Evolutionary conservation across 192 early-diverging fungal genomes (phyloP), one percentile per base, ranked within the genome.

Genomic region (Gonapodya sp.): DNA sequence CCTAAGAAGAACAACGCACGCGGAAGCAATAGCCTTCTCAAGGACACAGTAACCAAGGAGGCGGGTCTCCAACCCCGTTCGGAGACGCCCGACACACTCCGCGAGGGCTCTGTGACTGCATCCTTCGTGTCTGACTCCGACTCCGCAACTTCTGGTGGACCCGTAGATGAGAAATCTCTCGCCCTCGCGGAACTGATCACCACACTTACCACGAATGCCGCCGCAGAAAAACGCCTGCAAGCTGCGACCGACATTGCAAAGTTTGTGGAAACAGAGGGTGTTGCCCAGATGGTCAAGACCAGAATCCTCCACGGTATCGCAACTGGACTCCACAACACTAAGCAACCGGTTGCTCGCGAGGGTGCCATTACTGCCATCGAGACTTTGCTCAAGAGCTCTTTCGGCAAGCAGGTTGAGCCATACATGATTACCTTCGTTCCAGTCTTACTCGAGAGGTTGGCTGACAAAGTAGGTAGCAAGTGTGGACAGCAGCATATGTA

Each of bases 181-280:
- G 46, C 46, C 24, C 8, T 64, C 24, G 46, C 46, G 46, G 46
- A 64, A 64, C 46, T 64, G 8, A 64, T 64, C 24, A 64, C 46
- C 46, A 64, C 46, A 64, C 46, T 64, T 24, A 64, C 46, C 46
- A 64, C 46, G 46, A 64, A 64, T 64, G 46, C 46, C 46, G 46
- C 46, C 8, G 8, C 46, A 24, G 46, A 64, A 8, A 64, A 64
- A 24, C 46, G 46, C 24, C 46, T 16, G 24, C 24, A 8, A 64
- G 46, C 46, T 24, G 46, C 46, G 8, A 24, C 8, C 46, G 46
- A 64, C 46, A 64, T 64, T 64, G 46, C 46, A 24, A 64, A 64
- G 46, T 64, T 64, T 24, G 46, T 64, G 8, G 46, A 64, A 64
- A 24, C 46, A 16, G 46, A 64, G 24, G 46, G 46, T 16, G 46